Evolutionary conservation across 345 rosid species (phyloP).

Genomic region (Populus pruinosa): DNA sequence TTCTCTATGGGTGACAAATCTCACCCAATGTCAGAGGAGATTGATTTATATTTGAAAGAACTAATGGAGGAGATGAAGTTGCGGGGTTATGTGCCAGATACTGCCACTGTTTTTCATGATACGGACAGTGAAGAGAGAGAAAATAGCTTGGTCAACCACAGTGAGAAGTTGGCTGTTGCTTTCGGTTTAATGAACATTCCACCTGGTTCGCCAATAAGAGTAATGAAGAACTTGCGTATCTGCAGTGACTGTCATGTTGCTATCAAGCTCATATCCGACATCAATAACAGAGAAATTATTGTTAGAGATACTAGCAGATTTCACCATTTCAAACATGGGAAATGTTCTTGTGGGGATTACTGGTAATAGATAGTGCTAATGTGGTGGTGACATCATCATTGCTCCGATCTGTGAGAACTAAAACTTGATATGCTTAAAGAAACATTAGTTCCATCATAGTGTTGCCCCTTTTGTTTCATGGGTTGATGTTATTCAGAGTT

Average conservation of each 20-base stretch:
- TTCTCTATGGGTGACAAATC: constrained; percentile 62
- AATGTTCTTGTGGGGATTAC: constrained; percentile 77
- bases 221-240: constrained; percentile 74
- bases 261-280: constrained; percentile 57
- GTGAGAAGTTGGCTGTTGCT: constrained; percentile 75
- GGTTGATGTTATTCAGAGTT: not conserved
- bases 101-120: constrained; percentile 50
- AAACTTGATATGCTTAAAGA: not conserved
- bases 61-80: constrained; percentile 60
- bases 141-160: constrained; percentile 57
- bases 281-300: constrained; percentile 57
- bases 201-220: constrained; percentile 55
- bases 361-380: constrained; percentile 38
- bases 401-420: not conserved
- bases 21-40: constrained; percentile 50
- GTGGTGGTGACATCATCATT: not conserved
- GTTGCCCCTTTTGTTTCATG: not conserved
- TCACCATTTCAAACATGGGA: constrained; percentile 69
- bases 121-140: constrained; percentile 82
- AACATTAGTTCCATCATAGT: not conserved
- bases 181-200: constrained; percentile 58
- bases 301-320: constrained; percentile 78
- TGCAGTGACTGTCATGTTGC: constrained; percentile 77
- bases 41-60: constrained; percentile 55
- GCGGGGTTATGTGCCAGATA: constrained; percentile 65